Conservation (phyloP, 305 asterid species). For the Fraxinus angustifolia region DNA sequence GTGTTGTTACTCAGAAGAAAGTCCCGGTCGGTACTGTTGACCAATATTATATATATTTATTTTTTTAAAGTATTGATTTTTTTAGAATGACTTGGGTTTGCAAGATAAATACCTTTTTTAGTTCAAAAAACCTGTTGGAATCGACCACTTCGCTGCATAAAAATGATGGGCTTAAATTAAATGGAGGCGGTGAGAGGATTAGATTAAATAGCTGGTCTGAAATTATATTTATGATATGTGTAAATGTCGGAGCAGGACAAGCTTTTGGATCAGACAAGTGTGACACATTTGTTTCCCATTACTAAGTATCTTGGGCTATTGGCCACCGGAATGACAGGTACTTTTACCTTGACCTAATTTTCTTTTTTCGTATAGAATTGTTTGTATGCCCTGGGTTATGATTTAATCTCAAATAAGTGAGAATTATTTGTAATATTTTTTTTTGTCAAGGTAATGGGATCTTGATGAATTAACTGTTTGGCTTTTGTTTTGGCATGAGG, state of each 20-base stretch:
- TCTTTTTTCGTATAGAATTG: background rate
- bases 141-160: background rate
- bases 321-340: constrained; percentile 97
- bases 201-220: background rate
- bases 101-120: background rate
- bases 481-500: background rate
- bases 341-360: background rate
- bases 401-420: background rate
- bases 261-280: constrained; percentile 88
- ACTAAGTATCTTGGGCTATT: constrained; percentile 81
- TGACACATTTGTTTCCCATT: constrained; percentile 75
- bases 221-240: background rate
- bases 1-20: constrained; percentile 98
- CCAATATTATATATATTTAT: background rate
- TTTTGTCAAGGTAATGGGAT: background rate
- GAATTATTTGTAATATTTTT: background rate
- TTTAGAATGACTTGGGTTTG: background rate
- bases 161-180: background rate
- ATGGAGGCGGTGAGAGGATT: background rate
- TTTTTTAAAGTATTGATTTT: background rate
- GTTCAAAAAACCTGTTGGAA: background rate
- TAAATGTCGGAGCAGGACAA: constrained; percentile 58
- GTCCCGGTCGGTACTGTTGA: constrained; percentile 53
- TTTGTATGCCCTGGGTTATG: background rate
- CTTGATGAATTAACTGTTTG: background rate